Base-by-base conservation (phyloP, 805 yeast genomes). In the Wickerhamiella bombiphila region DNA sequence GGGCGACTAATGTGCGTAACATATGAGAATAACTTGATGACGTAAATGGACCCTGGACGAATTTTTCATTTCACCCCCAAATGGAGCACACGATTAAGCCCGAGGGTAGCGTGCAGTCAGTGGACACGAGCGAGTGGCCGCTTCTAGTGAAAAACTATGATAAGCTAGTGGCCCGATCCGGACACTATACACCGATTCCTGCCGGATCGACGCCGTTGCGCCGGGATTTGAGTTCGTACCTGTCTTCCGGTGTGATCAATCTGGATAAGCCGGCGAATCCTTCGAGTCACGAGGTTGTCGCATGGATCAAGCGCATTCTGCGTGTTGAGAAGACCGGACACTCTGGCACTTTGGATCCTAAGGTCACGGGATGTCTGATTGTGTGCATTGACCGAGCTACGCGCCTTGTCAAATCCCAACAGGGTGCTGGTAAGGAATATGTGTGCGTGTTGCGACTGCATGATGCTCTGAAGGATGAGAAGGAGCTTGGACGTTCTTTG, bases 401-500 rank as follows among this genome's bases (percentile, higher is more conserved):
- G 40, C 77, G 98, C 65, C 71, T 91, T 57, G 98, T 91, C 50
- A 91, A 91, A 64, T 82, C 95, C 39, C 98, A 91, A 68, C 98
- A 91, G 65, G 97, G 97, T 67, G 98, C 98, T 34, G 98, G 98
- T 72, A 91, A 91, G 63, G 98, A 91, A 76, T 91, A 91, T 66
- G 98, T 91, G 39, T 91, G 97, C 69, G 83, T 91, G 50, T 91
- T 82, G 42, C 76, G 97, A 69, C 70, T 91, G 54, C 98, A 91
- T 61, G 96, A 88, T 48, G 85, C 85, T 45, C 68, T 91, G 49
- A 75, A 80, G 50, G 94, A 85, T 51, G 91, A 80, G 56, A 83
- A 83, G 60, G 94, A 79, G 46, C 69, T 91, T 63, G 82, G 76
- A 38, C 77, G 93, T 55, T 68, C 81, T 20, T 69, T 91, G 50